phyloP scores from a whole-genome alignment of 1,284 basidiomycete genomes.

The Ganoderma meredithae region DNA sequence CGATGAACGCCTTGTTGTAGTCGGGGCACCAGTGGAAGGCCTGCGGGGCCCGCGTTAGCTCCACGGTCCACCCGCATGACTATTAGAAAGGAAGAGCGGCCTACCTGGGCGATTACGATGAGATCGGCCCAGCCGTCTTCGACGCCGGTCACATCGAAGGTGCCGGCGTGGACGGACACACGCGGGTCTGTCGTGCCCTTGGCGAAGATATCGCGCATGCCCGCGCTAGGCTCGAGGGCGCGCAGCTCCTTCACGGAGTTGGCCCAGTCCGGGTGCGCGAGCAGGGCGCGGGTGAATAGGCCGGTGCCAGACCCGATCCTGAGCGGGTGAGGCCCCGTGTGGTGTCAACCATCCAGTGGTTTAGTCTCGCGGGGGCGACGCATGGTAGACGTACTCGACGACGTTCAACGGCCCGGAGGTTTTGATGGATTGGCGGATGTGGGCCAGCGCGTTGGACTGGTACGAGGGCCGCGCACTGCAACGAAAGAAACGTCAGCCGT shows the following conservation, averaged over 20 bases:
- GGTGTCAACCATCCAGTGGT: background rate
- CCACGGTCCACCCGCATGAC: background rate
- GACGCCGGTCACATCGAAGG: conserved; percentile 66
- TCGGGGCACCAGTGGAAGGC: conserved; percentile 88
- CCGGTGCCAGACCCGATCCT: conserved; percentile 81
- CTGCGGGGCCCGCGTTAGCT: conserved; percentile 43
- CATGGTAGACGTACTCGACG: conserved; percentile 62
- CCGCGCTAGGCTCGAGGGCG: conserved; percentile 77
- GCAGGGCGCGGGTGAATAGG: conserved; percentile 79
- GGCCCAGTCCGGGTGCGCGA: conserved; percentile 66
- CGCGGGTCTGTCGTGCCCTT: conserved; percentile 58
- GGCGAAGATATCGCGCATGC: conserved; percentile 71
- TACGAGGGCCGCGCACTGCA: conserved; percentile 76
- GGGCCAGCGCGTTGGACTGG: conserved; percentile 59
- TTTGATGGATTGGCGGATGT: conserved; percentile 58
- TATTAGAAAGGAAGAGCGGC: background rate
- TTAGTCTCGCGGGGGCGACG: background rate
- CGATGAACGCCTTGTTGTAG: conserved; percentile 65
- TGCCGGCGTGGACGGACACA: conserved; percentile 62
- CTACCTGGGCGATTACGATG: conserved; percentile 76
- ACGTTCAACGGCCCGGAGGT: conserved; percentile 59
- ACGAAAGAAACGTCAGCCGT: conserved; percentile 9
- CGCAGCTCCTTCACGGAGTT: conserved; percentile 55
- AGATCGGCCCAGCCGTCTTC: conserved; percentile 76
- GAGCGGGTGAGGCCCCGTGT: background rate